Base-by-base conservation (phyloP, 2,329 filamentous ascomycete genomes). In the Arachnopeziza araneosa region DNA sequence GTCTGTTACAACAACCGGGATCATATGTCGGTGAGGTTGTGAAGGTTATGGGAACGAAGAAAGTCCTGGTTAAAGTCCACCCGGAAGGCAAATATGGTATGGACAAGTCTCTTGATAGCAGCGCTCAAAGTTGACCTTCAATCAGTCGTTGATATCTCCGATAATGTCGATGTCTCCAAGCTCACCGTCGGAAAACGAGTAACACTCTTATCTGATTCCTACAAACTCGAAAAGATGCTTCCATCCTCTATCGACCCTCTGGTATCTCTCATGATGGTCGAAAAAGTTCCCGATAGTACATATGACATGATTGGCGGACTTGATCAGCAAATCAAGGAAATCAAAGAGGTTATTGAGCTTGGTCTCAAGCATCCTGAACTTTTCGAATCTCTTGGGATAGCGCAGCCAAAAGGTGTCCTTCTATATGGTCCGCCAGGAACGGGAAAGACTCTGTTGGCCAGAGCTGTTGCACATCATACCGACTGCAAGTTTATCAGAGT, bases 231-330 rank as follows among this genome's bases (percentile, higher is more conserved):
- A 75, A 97, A 97, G 81, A 96, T 98, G 79, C 86, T 99, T 10
- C 95, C 95, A 22, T 98, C 95, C 58, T 99, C 95, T 22, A 95
- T 99, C 73, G 95, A 99, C 73, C 95, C 95, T 48, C 89, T 99
- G 60, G 95, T 99, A 60, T 99, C 95, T 44, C 90, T 99, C 75
- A 99, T 99, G 95, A 99, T 99, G 95, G 95, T 99, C 56, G 95
- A 99, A 75, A 99, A 99, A 83, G 95, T 99, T 19, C 95, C 95
- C 19, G 95, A 99, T 81, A 97, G 92, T 80, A 99, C 95, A 74
- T 99, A 99, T 81, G 95, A 99, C 79, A 99, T 99, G 95, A 99
- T 99, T 75, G 95, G 95, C 78, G 95, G 95, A 68, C 80, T 99
- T 64, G 95, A 99, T 75, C 93, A 99, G 76, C 95, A 99, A 75